A percentile compares a stretch with the other conserved stretches of the same genome.
Evolutionary conservation across 192 early-diverging fungal species (phyloP).

Genomic region (Coemansia erecta): DNA sequence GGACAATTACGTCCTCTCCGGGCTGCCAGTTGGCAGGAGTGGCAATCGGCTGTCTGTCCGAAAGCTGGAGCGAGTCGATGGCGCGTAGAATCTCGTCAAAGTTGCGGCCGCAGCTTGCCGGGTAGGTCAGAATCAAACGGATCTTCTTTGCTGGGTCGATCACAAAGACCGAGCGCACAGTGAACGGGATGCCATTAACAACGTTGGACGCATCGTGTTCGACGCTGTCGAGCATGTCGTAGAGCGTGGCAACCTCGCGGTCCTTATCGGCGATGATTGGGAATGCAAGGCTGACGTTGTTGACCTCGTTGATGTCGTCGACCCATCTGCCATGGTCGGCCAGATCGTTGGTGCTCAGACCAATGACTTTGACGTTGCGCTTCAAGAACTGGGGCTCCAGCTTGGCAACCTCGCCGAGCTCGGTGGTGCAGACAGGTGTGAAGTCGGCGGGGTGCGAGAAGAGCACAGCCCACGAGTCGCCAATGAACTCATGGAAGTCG

Average conservation of each 20-base stretch:
- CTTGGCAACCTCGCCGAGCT: slow-evolving; percentile 89
- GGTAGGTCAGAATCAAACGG: slow-evolving; percentile 88
- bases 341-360: slow-evolving; percentile 89
- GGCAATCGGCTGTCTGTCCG: slow-evolving; percentile 83
- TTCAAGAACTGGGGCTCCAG: slow-evolving; percentile 72
- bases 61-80: slow-evolving; percentile 90
- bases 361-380: slow-evolving; percentile 88
- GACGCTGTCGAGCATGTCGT: slow-evolving; percentile 94
- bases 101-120: slow-evolving; percentile 90
- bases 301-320: slow-evolving; percentile 89
- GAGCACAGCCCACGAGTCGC: slow-evolving; percentile 87
- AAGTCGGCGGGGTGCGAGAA: slow-evolving; percentile 99
- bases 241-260: slow-evolving; percentile 81
- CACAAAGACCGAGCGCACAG: slow-evolving; percentile 94
- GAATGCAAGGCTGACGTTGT: slow-evolving; percentile 73
- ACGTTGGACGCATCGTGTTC: slow-evolving; percentile 89
- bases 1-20: slow-evolving; percentile 88
- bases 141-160: slow-evolving; percentile 91
- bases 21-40: slow-evolving; percentile 94
- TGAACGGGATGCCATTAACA: slow-evolving; percentile 85
- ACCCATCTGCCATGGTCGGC: slow-evolving; percentile 84
- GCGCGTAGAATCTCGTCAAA: slow-evolving; percentile 95
- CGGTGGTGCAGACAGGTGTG: slow-evolving; percentile 94
- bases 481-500: slow-evolving; percentile 87
- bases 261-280: slow-evolving; percentile 94